Evolutionary conservation across 805 yeast species (phyloP).

Genomic region (Barnettozyma salicaria): DNA sequence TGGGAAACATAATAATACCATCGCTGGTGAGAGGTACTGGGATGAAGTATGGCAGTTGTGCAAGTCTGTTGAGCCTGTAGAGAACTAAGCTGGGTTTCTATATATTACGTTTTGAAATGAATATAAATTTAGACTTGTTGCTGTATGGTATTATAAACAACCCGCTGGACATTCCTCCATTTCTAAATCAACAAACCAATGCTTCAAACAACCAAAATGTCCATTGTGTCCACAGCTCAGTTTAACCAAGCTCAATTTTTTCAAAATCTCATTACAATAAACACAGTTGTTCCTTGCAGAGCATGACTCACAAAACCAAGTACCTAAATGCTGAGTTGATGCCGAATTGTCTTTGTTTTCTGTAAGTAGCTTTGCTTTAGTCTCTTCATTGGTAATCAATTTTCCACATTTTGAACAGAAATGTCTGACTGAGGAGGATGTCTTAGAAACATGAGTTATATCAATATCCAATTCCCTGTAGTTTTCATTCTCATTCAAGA

Average conservation of each 20-base stretch:
- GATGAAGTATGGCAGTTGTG: slow-evolving; percentile 53
- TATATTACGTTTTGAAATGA: not conserved
- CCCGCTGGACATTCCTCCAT: slow-evolving; percentile 80
- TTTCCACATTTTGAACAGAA: slow-evolving; percentile 58
- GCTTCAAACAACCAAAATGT: slow-evolving; percentile 71
- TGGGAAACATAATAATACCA: slow-evolving; percentile 81
- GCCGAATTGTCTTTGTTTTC: slow-evolving; percentile 4
- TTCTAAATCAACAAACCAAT: slow-evolving; percentile 66
- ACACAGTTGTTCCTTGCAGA: slow-evolving; percentile 45
- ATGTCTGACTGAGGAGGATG: slow-evolving; percentile 39
- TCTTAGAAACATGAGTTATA: slow-evolving; percentile 15
- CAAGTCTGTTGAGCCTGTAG: slow-evolving; percentile 21
- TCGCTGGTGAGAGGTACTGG: slow-evolving; percentile 76
- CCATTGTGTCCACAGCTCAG: slow-evolving; percentile 83
- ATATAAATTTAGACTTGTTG: not conserved
- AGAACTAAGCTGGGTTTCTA: not conserved
- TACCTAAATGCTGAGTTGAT: slow-evolving; percentile 43
- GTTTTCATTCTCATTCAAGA: slow-evolving; percentile 28
- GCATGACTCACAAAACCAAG: slow-evolving; percentile 83
- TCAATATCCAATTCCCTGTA: slow-evolving; percentile 12
- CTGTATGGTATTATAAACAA: slow-evolving; percentile 10
- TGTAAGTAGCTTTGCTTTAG: slow-evolving; percentile 35
- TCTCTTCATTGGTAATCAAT: slow-evolving; percentile 52
- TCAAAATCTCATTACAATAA: slow-evolving; percentile 70
- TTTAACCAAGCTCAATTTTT: slow-evolving; percentile 56